These are phyloP conservation scores for Apostasia ramifera DNA, from an alignment of 106 monocot genomes.

Conservation along the genomic window DNA sequence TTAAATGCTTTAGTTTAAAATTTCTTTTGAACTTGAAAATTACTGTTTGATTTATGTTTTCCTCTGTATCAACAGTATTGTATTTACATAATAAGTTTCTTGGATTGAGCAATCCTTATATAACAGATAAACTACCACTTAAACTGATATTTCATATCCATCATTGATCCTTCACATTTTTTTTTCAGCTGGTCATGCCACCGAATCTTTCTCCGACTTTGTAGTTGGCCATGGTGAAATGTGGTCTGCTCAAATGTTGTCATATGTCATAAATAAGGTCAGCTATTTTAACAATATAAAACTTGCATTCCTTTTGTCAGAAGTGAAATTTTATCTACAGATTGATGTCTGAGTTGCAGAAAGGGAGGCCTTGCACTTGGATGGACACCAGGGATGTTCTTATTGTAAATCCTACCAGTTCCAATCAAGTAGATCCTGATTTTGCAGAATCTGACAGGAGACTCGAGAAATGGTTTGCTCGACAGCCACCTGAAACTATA, in stretches of 20 bases:
- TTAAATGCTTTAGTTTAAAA: too few species aligned
- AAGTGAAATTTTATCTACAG: neutral
- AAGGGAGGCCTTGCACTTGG: constrained; percentile 79
- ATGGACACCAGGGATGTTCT: constrained; percentile 96
- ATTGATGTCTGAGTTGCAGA: constrained; percentile 34
- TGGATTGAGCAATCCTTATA: neutral
- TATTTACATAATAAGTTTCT: too few species aligned
- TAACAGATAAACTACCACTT: neutral
- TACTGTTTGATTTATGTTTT: too few species aligned
- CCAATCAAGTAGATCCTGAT: constrained; percentile 97
- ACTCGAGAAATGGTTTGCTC: constrained; percentile 73
- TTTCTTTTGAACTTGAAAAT: too few species aligned
- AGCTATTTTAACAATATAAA: neutral
- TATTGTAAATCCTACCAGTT: constrained; percentile 75
- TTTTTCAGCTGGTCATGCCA: constrained; percentile 92
- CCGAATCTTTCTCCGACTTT: constrained; percentile 98
- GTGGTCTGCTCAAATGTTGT: constrained; percentile 97
- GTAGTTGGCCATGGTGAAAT: constrained; percentile 98
- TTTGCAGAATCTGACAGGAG: constrained; percentile 72
- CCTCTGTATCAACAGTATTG: too few species aligned
- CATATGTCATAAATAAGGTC: constrained; percentile 83
- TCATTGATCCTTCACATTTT: neutral
- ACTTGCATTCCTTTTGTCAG: constrained; percentile 2
- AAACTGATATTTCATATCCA: neutral
- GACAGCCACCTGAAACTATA: constrained; percentile 45